A percentile compares a stretch with the other conserved stretches of the same genome.
Conservation (phyloP, 2,329 filamentous ascomycete genomes). For the Sclerotinia trifoliorum region DNA sequence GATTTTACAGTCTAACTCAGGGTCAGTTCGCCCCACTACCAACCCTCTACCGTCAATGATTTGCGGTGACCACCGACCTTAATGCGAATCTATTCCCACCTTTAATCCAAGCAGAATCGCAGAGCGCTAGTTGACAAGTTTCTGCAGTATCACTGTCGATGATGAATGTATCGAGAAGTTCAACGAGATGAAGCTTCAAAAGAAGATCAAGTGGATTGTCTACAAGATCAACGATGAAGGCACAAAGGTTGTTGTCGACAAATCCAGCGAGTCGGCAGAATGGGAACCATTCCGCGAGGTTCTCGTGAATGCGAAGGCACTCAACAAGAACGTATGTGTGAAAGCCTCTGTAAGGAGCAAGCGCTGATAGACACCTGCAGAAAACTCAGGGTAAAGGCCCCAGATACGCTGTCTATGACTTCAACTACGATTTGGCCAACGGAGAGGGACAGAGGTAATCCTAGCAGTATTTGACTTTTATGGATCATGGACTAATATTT, state of each 20-base stretch:
- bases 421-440: conserved; percentile 69
- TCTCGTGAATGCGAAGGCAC: conserved; percentile 70
- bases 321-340: conserved; percentile 62
- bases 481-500: conserved; percentile 27
- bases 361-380: conserved; percentile 41
- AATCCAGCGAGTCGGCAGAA: conserved; percentile 64
- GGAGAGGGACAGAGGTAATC: conserved; percentile 71
- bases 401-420: conserved; percentile 82
- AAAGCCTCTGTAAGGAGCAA: neutral
- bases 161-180: conserved; percentile 69
- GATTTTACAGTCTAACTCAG: conserved; percentile 60
- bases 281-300: conserved; percentile 74
- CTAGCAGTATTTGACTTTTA: conserved; percentile 26
- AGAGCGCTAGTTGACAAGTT: conserved; percentile 24
- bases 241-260: conserved; percentile 79
- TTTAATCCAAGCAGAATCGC: neutral
- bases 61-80: conserved; percentile 18
- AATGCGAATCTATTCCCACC: conserved; percentile 10
- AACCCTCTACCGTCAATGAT: conserved; percentile 28
- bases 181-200: conserved; percentile 81
- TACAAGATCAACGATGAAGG: conserved; percentile 83
- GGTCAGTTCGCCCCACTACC: conserved; percentile 50
- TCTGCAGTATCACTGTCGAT: conserved; percentile 64
- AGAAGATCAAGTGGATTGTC: conserved; percentile 83
- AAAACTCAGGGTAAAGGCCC: conserved; percentile 64